Conservation (phyloP, 169 alveolate genomes). For the Perkinsus marinus region DNA sequence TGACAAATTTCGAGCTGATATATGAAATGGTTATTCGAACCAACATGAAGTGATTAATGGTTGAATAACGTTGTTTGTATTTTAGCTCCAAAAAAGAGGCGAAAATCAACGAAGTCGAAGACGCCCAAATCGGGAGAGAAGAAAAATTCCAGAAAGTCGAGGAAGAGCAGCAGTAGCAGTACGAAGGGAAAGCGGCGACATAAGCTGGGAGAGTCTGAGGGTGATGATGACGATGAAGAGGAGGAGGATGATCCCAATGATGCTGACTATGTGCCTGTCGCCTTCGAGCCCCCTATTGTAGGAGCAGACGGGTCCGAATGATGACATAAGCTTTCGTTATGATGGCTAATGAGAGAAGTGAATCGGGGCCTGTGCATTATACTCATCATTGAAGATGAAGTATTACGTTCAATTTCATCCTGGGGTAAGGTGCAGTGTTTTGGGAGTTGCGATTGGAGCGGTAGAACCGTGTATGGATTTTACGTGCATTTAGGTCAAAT, state of each 20-base stretch:
- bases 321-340: not conserved
- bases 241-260: not conserved
- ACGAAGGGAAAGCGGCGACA: not conserved
- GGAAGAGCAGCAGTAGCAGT: not conserved
- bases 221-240: not conserved
- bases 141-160: not conserved
- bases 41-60: too few species aligned
- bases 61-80: not conserved
- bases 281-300: not conserved
- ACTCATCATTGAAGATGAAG: not conserved
- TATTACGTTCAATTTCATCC: not conserved
- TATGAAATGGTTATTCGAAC: too few species aligned
- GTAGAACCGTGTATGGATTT: too few species aligned
- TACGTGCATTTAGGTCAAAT: not conserved
- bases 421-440: not conserved
- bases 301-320: not conserved
- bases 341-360: not conserved
- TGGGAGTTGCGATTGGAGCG: not conserved
- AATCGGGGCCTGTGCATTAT: not conserved
- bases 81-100: not conserved
- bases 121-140: not conserved
- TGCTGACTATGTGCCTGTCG: not conserved
- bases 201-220: not conserved
- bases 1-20: not conserved
- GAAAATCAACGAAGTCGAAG: not conserved